Conservation (phyloP, 164 flowering plant species). For the Platanus orientalis region DNA sequence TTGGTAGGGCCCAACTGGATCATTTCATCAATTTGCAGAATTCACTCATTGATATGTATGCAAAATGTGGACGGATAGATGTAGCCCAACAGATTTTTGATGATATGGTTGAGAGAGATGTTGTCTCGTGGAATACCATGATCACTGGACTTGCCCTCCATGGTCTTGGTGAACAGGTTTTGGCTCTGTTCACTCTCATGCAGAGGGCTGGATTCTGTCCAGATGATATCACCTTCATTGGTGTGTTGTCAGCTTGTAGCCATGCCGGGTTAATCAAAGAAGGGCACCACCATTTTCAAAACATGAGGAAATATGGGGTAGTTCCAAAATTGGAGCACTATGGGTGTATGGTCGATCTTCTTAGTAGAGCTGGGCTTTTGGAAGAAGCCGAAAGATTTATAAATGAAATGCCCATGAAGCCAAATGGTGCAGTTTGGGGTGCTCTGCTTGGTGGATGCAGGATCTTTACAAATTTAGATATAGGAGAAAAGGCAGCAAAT, state of each 20-base stretch:
- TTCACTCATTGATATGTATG: conserved; percentile 53
- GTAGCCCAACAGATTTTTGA: neutral
- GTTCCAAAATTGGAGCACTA: conserved; percentile 6
- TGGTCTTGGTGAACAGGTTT: conserved; percentile 5
- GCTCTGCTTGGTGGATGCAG: conserved; percentile 9
- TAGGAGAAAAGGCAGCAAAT: conserved; percentile 1
- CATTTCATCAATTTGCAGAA: conserved; percentile 6
- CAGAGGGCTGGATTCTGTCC: neutral
- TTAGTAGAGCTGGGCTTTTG: conserved; percentile 9
- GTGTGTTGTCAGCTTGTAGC: conserved; percentile 13
- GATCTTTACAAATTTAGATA: neutral
- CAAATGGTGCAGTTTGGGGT: conserved; percentile 14
- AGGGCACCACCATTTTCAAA: conserved; percentile 2
- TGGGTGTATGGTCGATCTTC: conserved; percentile 16
- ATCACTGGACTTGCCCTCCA: conserved; percentile 1
- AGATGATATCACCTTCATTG: conserved; percentile 9
- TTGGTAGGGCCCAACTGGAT: conserved; percentile 1
- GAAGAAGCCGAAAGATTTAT: conserved; percentile 11
- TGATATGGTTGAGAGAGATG: neutral
- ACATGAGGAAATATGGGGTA: conserved; percentile 6
- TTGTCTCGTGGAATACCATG: conserved; percentile 3
- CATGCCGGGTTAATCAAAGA: conserved; percentile 10
- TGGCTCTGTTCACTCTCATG: conserved; percentile 6
- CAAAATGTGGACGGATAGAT: conserved; percentile 32
- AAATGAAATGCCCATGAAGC: conserved; percentile 9